Base-by-base conservation (phyloP, 2,329 filamentous ascomycete species). In the Ceratocystis smalleyi region DNA sequence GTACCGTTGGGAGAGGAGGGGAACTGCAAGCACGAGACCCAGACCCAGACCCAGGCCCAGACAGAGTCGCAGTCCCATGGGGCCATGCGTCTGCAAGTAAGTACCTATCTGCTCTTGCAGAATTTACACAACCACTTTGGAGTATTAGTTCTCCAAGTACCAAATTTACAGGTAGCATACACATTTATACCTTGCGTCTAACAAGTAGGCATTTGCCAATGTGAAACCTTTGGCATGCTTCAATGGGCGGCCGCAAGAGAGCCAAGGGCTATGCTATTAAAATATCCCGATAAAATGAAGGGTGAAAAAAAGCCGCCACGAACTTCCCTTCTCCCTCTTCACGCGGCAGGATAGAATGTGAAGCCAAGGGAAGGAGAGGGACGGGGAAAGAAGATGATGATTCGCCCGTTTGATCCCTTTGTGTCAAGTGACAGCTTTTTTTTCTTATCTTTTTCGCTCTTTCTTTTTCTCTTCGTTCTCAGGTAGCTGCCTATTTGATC, bases 221-320 rank as follows among this genome's bases (percentile, higher is more conserved):
- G 54, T 57, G 54, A 57, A 57, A 57, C 54, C 54, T 57, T 35
- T 57, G 54, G 35, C 54, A 57, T 57, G 54, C 49, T 54, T 51
- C 15, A n/a, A 57, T 57, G 30, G 30, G 54, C 54, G 7, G 54
- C 24, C 30, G 12, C 27, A 35, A 30, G 54, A 35, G n/a, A 35
- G 27, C 6, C 30, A 32, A 57, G 27, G 54, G n/a, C 54, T 35
- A 12, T 51, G 54, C 27, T 30, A 35, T 35, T 57, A 22, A 57
- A 57, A 57, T n/a, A 57, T 7, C 27, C 54, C 5, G 30, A 35
- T 57, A 57, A 57, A 57, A 57, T 57, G 54, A 57, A 57, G 54
- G 54, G 54, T 57, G 54, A 57, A 57, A 12, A 40, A 40, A 15
- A 32, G 15, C 54, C 54, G 24, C 24, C 30, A 32, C 30, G 5